Conservation (phyloP, 2,329 filamentous ascomycete species). For the Sporothrix dimorphospora region DNA sequence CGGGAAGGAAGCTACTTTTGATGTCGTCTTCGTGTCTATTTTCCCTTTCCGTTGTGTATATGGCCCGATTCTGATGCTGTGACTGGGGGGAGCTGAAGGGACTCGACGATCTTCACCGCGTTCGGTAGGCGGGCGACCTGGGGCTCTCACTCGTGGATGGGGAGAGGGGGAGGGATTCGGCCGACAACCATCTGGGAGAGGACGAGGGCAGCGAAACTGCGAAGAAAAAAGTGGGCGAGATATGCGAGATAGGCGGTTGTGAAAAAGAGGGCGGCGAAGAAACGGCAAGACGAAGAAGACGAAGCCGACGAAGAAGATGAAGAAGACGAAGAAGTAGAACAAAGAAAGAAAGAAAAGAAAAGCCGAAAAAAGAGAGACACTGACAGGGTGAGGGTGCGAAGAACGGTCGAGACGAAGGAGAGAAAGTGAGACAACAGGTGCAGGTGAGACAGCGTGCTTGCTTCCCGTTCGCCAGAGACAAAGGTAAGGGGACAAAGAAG, state of each 20-base stretch:
- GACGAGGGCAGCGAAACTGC: background rate
- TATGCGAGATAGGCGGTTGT: background rate
- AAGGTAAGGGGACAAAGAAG: background rate
- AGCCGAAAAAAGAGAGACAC: slow-evolving; percentile 14
- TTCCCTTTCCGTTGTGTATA: background rate
- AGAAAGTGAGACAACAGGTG: slow-evolving; percentile 22
- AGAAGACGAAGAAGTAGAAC: background rate
- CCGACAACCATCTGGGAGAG: slow-evolving; percentile 9
- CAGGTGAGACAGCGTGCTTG: slow-evolving; percentile 27
- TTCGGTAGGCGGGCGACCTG: slow-evolving; percentile 27
- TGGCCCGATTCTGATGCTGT: background rate
- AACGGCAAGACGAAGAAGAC: background rate
- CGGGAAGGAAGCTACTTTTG: slow-evolving; percentile 19
- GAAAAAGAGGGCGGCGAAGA: background rate
- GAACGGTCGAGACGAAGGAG: background rate
- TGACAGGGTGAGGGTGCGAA: slow-evolving; percentile 8
- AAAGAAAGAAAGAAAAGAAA: slow-evolving; percentile 18
- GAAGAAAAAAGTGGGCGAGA: slow-evolving; percentile 17
- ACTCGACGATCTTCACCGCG: slow-evolving; percentile 31
- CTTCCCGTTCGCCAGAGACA: slow-evolving; percentile 22
- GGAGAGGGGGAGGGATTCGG: slow-evolving; percentile 16
- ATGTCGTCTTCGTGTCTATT: slow-evolving; percentile 7
- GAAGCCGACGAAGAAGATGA: slow-evolving; percentile 18
- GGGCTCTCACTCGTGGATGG: slow-evolving; percentile 16
- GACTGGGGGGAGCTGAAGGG: slow-evolving; percentile 22